Evolutionary conservation across 345 rosid species (phyloP), one percentile per base, ranked within the genome.

Genomic region (Eucalyptus urophylla): DNA sequence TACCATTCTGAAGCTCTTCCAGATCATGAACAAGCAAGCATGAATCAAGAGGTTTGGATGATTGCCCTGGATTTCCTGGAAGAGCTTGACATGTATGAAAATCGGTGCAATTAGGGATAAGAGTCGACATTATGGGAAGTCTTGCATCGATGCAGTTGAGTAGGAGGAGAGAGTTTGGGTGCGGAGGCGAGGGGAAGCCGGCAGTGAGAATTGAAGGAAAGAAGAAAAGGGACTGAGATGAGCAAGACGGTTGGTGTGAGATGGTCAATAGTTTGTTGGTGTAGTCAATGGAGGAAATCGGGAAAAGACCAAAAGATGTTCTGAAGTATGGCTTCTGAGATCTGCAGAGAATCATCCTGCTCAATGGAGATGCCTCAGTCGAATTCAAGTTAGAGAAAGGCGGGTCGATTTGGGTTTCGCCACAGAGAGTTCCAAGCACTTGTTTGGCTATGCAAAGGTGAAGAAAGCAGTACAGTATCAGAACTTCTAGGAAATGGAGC

Each of bases 311-410:
- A 1, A 89, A 40, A 89, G 96, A 92, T 76, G 94, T 94, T 92
- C 94, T 92, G 25, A 94, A 92, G 86, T 93, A 94, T 45, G 93
- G 92, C 67, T 92, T 89, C 81, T 93, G 89, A 91, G 95, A 93
- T 89, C 91, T 92, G 94, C 96, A 93, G 60, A 91, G 69, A 87
- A 94, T 90, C 91, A 92, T 89, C n/a, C 86, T 87, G 80, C 86
- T 87, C 81, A 90, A 67, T 22, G 87, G 88, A 29, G 88, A 88
- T 21, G 91, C 88, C 65, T n/a, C 65, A 7, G 90, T 89, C 27
- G 91, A 88, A 89, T 90, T 89, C 87, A 90, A 86, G 67, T 85
- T 81, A 37, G 67, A 43, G 87, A 76, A 76, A 76, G 83, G 83
- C 15, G 1, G 83, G 83, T 76, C 8, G 29, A 76, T 40, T 11